Evolutionary conservation across 345 rosid species (phyloP), one percentile per base, ranked within the genome.

Genomic region (Hevea brasiliensis): DNA sequence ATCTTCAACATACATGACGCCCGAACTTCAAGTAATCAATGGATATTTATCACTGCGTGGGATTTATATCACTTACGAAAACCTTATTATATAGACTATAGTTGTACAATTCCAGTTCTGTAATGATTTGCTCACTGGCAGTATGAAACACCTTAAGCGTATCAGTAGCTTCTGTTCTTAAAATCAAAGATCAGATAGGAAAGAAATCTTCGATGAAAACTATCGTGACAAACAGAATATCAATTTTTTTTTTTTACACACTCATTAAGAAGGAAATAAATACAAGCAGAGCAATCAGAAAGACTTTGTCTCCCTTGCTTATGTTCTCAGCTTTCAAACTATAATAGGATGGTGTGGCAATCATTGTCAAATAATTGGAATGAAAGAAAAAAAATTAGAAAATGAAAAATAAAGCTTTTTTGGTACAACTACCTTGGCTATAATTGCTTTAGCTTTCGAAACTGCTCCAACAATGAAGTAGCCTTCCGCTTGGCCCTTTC

Each of bases 401-500:
- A 71, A 56, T 27, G 23, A 64, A 74, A 66, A 71, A 65, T 29
- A 32, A 56, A 79, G 70, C 42, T 42, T 45, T 79, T 37, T 56
- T 47, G 37, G 64, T 57, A 41, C 61, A 78, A 26, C 69, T n/a
- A 66, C 76, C 72, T 47, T 29, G 23, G 75, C 79, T 73, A 80
- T 58, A 37, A 84, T 74, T 82, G 85, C 48, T 81, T 81, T 75
- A 75, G 74, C 72, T 84, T 88, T 67, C 77, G 85, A 55, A 93
- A 85, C 80, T 79, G 93, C 83, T 89, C 98, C 74, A 96, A 78
- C 85, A 96, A 76, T 54, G 89, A 88, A 40, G 79, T 75, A 62
- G 98, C 98, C 83, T 91, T 93, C 48, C 92, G 71, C 76, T 90
- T 89, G 27, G 96, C 96, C 84, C 98, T 89, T 84, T 91, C 96